Base-by-base conservation (phyloP, 306 rosid species). In the Inga leiocalycina region DNA sequence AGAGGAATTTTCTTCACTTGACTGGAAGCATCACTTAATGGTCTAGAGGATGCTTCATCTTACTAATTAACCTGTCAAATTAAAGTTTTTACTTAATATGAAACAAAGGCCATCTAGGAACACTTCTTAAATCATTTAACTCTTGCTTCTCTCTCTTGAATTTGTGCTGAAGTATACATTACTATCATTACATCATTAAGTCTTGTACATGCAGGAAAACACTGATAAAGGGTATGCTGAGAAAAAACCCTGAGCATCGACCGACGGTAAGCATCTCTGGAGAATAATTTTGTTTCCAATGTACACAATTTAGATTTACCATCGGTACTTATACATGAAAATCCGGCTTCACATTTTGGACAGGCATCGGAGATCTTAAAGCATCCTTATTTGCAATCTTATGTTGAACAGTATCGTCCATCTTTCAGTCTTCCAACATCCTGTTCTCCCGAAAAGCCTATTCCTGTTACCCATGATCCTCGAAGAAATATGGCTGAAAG, bases 301-400 rank as follows among this genome's bases (percentile, higher is more conserved):
- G 56, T 13, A 81, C 41, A 57, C 37, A 72, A 41, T 83, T 71
- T 61, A 79, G 74, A 46, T 81, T 77, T 66, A 71, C 34, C 68
- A 48, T 75, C 72, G 16, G 52, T 68, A 19, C 17, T 82, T 80
- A 85, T 68, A 19, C 17, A 81, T 80, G 84, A 62, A 77, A 67
- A 34, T 72, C 68, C 34, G 77, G 24, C 81, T 69, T 68, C 52
- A 62, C 82, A 78, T 79, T 78, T 62, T 91, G 79, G 71, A 74
- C 94, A 97, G 99, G 99, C 99, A 85, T 89, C 98, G 59, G 98
- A 97, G 86, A 85, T 97, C 76, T 88, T 97, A 85, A 97, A 93
- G 90, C 97, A 97, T 72, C 98, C 99, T 19, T 97, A 97, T 90
- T 88, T 97, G 91, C 99, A 92, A 76, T 92, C 98, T 77, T 97